Percentiles rank a stretch among this genome's conserved stretches.
Evolutionary conservation across 495 filamentous ascomycete species (phyloP).

Genomic region (Tricharina praecox): DNA sequence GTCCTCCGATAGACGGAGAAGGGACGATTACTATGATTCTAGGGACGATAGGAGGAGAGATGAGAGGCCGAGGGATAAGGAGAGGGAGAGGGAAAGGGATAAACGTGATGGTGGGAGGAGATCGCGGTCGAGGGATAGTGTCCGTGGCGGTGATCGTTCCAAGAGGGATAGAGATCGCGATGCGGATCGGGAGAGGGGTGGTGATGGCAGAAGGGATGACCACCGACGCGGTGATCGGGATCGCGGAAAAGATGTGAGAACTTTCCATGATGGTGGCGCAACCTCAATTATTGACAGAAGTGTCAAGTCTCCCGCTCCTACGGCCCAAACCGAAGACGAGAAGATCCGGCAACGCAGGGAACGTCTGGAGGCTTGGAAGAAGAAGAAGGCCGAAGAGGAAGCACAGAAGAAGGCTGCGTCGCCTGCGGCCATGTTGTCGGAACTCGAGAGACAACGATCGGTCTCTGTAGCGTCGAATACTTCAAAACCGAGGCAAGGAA

Average conservation of each 20-base stretch:
- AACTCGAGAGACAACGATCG: slow-evolving; percentile 31
- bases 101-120: slow-evolving; percentile 32
- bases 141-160: slow-evolving; percentile 19
- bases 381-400: slow-evolving; percentile 64
- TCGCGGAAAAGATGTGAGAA: slow-evolving; percentile 47
- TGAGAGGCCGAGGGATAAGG: slow-evolving; percentile 48
- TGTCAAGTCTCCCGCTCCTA: slow-evolving; percentile 36
- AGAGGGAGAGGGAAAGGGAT: slow-evolving; percentile 32
- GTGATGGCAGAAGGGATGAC: slow-evolving; percentile 62
- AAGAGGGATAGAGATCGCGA: slow-evolving; percentile 42
- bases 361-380: slow-evolving; percentile 81
- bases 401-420: slow-evolving; percentile 57
- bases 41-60: slow-evolving; percentile 46
- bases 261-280: too few relatives aligned
- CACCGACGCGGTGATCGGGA: slow-evolving; percentile 52
- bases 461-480: slow-evolving; percentile 39
- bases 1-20: slow-evolving; percentile 46
- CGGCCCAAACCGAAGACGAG: slow-evolving; percentile 49
- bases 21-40: slow-evolving; percentile 39
- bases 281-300: too few relatives aligned
- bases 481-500: slow-evolving; percentile 31
- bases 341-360: slow-evolving; percentile 72
- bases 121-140: slow-evolving; percentile 39
- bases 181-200: slow-evolving; percentile 32
- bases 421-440: slow-evolving; percentile 40